Base-by-base conservation (phyloP, 2,329 filamentous ascomycete species). In the Davidsoniella eucalypti region DNA sequence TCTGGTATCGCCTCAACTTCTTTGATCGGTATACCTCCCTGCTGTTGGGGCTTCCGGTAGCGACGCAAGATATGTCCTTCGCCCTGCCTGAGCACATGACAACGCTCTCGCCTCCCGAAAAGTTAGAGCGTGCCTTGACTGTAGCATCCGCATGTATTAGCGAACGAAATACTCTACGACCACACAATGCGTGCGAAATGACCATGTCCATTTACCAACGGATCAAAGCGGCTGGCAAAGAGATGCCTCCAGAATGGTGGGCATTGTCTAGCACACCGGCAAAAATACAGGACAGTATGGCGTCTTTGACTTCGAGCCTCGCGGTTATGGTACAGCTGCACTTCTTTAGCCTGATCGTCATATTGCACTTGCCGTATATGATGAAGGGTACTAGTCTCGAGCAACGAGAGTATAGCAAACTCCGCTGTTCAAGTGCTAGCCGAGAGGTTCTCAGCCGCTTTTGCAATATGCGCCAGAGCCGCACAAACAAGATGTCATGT, bases 321-420 rank as follows among this genome's bases (percentile, higher is more conserved):
- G 38, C 43, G 33, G 47, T 69, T 5, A 67, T 71, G 56, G 58
- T 69, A 5, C 73, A 77, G 52, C 64, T 76, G 43, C 64, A 67
- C 2, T 70, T 76, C 54, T 68, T 70, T 55, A 66, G 69, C 33
- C 63, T 76, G 2, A 60, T 75, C 6, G 66, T 72, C 33, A 64
- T 72, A 7, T 64, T 77, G 0, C 73, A 78, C 53, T 63, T 78
- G 1, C 75, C 74, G 0, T 76, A 72, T 53, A 69, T 77, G 60
- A 64, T 76, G 9, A 65, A 64, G 21, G 60, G 65, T 36, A 57
- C 62, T 1, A 56, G 59, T 17, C 63, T 65, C 16, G 60, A 60
- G 5, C 63, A 64, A 14, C 67, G 68, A 50, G 66, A 71, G 17
- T 69, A 71, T 56, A 72, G 68, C 55, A 72, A 68, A 50, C 64